These are phyloP conservation scores for Tetrahymena thermophila DNA, from an alignment of 73 alveolate genomes.

Conservation along the genomic window DNA sequence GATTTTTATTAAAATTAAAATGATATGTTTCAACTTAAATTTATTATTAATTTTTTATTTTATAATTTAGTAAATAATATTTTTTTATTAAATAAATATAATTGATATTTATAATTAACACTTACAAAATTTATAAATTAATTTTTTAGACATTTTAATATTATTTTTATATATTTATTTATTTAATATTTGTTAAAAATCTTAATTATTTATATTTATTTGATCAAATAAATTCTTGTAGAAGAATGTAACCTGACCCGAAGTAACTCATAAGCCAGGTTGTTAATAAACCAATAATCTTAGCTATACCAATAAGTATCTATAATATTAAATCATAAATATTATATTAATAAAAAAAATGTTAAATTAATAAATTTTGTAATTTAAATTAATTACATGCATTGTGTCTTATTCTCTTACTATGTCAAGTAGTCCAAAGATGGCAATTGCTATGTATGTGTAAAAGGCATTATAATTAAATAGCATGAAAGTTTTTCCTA, in stretches of 20 bases:
- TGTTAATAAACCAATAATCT: background rate
- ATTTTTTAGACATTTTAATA: background rate
- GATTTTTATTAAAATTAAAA: too few relatives aligned
- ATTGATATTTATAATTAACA: too few relatives aligned
- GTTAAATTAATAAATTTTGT: background rate
- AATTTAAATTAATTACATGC: background rate
- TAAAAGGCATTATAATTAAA: background rate
- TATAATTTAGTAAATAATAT: too few relatives aligned
- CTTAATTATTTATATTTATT: background rate
- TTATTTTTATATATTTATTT: background rate
- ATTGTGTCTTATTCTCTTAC: background rate
- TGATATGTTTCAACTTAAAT: too few relatives aligned
- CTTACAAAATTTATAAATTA: too few relatives aligned
- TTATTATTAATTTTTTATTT: too few relatives aligned
- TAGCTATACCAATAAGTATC: background rate
- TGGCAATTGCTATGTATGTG: background rate
- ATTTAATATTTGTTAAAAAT: background rate
- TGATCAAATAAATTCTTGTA: background rate
- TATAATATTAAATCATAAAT: background rate
- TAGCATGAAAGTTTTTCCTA: background rate
- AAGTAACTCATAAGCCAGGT: background rate
- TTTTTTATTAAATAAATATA: too few relatives aligned
- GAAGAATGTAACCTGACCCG: background rate
- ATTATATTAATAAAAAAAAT: too few relatives aligned
- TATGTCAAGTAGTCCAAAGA: background rate